Percentiles rank a stretch among this genome's conserved stretches.
Evolutionary conservation across 805 yeast species (phyloP).

Genomic region (Ogataea pini): DNA sequence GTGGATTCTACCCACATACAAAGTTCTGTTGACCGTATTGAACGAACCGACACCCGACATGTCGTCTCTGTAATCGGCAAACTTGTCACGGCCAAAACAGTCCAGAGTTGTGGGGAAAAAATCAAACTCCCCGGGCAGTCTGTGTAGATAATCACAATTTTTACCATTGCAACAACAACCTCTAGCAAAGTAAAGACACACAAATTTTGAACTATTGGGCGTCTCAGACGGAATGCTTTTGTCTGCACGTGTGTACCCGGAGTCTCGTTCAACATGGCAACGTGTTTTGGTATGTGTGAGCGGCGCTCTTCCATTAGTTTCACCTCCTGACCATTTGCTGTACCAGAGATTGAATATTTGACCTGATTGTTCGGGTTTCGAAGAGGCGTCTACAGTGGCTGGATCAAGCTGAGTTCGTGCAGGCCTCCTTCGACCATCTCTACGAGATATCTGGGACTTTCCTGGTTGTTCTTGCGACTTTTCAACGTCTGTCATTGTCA

Average conservation of each 20-base stretch:
- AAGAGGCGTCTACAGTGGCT: constrained; percentile 51
- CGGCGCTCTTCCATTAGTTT: constrained; percentile 43
- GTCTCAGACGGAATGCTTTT: constrained; percentile 35
- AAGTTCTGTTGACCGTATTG: constrained; percentile 63
- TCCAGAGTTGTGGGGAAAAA: constrained; percentile 64
- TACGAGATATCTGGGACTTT: constrained; percentile 15
- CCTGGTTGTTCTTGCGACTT: not conserved
- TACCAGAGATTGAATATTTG: constrained; percentile 86
- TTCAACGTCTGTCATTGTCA: not conserved
- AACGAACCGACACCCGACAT: constrained; percentile 94
- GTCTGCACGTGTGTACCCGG: constrained; percentile 77
- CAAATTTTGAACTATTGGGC: constrained; percentile 40
- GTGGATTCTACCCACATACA: constrained; percentile 67
- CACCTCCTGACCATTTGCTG: constrained; percentile 85
- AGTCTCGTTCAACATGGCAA: constrained; percentile 60
- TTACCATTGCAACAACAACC: constrained; percentile 84
- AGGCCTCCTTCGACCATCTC: no score
- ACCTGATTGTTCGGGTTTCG: constrained; percentile 78
- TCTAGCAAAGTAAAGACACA: constrained; percentile 85
- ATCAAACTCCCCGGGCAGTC: constrained; percentile 68
- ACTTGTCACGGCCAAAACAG: constrained; percentile 91
- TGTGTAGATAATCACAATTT: constrained; percentile 74
- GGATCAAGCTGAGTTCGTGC: constrained; percentile 80
- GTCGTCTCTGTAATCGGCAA: constrained; percentile 80
- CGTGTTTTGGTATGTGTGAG: constrained; percentile 52